Percentiles rank a stretch among this genome's conserved stretches.
These are phyloP conservation scores for Albifimbria verrucaria DNA, from an alignment of 2,329 filamentous ascomycete genomes.

Conservation along the genomic window DNA sequence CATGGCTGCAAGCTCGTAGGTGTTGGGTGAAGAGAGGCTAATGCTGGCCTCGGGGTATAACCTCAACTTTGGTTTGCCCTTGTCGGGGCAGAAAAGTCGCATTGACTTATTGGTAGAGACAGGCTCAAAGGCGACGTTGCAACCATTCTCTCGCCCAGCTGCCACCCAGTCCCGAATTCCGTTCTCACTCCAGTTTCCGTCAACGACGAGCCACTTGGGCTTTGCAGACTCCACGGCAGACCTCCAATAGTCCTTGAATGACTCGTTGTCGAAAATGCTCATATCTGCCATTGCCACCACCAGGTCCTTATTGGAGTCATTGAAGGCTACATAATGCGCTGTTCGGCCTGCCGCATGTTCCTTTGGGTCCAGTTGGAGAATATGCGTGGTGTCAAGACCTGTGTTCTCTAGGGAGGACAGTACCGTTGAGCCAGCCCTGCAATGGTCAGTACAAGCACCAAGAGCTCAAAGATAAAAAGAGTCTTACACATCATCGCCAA, in stretches of 20 bases:
- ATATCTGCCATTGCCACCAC: conserved; percentile 96
- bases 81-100: conserved; percentile 56
- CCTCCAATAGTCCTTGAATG: conserved; percentile 56
- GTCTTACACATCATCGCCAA: conserved; percentile 72
- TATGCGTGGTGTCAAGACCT: conserved; percentile 61
- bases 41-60: conserved; percentile 62
- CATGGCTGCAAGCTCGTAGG: conserved; percentile 77
- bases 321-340: conserved; percentile 88
- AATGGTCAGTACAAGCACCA: conserved; percentile 1
- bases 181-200: conserved; percentile 76
- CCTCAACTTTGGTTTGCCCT: conserved; percentile 34
- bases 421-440: conserved; percentile 69
- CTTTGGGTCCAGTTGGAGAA: conserved; percentile 53
- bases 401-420: conserved; percentile 61
- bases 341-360: conserved; percentile 60
- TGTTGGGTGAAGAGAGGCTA: conserved; percentile 78
- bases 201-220: conserved; percentile 78
- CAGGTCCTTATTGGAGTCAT: conserved; percentile 78
- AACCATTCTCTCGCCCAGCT: conserved; percentile 52
- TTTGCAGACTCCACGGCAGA: conserved; percentile 51
- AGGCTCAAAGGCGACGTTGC: conserved; percentile 77
- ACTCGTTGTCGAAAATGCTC: conserved; percentile 67
- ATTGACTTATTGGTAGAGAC: conserved; percentile 79
- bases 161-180: conserved; percentile 66
- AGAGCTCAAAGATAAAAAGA: not conserved